These are phyloP conservation scores for Podila verticillata DNA, from an alignment of 192 early-diverging fungal genomes.

Conservation along the genomic window DNA sequence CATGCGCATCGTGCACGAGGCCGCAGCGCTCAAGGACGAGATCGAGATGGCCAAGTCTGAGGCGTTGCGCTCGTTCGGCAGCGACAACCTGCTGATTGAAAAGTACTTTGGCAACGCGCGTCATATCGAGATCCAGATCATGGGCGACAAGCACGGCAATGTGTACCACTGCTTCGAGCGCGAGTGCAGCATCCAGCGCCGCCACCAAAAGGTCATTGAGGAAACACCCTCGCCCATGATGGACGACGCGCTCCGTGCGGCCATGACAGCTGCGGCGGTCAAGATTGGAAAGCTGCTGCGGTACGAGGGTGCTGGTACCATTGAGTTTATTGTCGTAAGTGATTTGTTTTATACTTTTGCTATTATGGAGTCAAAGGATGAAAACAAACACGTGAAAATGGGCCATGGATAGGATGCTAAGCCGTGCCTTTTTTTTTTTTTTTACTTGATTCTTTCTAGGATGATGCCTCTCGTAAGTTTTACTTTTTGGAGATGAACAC, in stretches of 20 bases:
- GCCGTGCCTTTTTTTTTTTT: neutral
- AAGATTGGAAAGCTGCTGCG: conserved; percentile 58
- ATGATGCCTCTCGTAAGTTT: conserved; percentile 57
- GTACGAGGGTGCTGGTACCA: conserved; percentile 69
- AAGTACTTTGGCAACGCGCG: conserved; percentile 66
- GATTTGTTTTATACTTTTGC: too few species aligned
- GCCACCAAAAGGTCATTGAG: conserved; percentile 77
- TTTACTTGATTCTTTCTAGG: conserved; percentile 15
- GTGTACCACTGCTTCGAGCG: conserved; percentile 66
- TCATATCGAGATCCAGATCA: conserved; percentile 69
- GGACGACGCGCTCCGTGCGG: conserved; percentile 51
- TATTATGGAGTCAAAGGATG: too few species aligned
- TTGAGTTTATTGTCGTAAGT: conserved; percentile 70
- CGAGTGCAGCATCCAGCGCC: conserved; percentile 72
- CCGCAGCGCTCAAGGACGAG: conserved; percentile 59
- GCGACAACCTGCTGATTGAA: conserved; percentile 65
- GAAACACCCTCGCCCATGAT: conserved; percentile 65
- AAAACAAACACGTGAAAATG: neutral
- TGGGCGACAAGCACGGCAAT: conserved; percentile 68
- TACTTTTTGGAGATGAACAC: conserved; percentile 79
- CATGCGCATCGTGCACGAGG: conserved; percentile 68
- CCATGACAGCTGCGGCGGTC: conserved; percentile 58
- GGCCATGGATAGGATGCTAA: neutral
- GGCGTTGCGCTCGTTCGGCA: conserved; percentile 65
- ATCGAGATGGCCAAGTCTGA: conserved; percentile 66